These are phyloP conservation scores for Mortierella sp. DNA, from an alignment of 371 early-diverging fungal species.

Conservation along the genomic window DNA sequence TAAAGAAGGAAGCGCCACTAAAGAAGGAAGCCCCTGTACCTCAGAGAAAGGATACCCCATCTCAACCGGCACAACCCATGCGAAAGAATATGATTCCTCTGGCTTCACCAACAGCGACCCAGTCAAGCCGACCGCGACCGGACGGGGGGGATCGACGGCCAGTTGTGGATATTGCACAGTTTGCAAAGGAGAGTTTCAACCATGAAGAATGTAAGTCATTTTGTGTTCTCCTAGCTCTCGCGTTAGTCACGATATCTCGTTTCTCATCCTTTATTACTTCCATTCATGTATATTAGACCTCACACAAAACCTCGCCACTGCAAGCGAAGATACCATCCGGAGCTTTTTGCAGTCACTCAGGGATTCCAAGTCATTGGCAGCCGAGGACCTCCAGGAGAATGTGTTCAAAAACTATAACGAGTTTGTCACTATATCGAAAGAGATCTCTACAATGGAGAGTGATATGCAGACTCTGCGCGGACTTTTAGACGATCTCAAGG, in stretches of 20 bases:
- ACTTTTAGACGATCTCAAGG: conserved; percentile 74
- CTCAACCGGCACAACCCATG: conserved; percentile 28
- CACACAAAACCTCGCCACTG: conserved; percentile 60
- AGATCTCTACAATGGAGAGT: conserved; percentile 83
- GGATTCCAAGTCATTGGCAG: conserved; percentile 82
- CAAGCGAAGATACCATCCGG: conserved; percentile 74
- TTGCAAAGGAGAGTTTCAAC: conserved; percentile 50
- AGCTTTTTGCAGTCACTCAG: conserved; percentile 67
- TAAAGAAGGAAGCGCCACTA: too few relatives aligned
- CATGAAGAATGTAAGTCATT: conserved; percentile 54
- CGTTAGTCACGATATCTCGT: not conserved
- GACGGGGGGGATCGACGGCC: conserved; percentile 18
- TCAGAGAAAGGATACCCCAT: conserved; percentile 21
- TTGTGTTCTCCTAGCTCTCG: too few relatives aligned
- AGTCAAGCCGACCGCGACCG: not conserved
- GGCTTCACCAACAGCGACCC: conserved; percentile 27
- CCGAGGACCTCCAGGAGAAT: conserved; percentile 86
- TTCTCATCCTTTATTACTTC: not conserved
- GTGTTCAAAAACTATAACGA: conserved; percentile 94
- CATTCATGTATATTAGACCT: conserved; percentile 55
- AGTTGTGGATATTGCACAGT: conserved; percentile 49
- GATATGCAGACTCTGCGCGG: conserved; percentile 78
- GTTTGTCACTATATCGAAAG: conserved; percentile 95
- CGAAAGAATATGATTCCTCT: conserved; percentile 40
- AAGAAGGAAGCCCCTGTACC: conserved; percentile 20